Percentiles rank a stretch among this genome's conserved stretches.
Conservation (phyloP, 345 rosid genomes). For the Syzygium aqueum region DNA sequence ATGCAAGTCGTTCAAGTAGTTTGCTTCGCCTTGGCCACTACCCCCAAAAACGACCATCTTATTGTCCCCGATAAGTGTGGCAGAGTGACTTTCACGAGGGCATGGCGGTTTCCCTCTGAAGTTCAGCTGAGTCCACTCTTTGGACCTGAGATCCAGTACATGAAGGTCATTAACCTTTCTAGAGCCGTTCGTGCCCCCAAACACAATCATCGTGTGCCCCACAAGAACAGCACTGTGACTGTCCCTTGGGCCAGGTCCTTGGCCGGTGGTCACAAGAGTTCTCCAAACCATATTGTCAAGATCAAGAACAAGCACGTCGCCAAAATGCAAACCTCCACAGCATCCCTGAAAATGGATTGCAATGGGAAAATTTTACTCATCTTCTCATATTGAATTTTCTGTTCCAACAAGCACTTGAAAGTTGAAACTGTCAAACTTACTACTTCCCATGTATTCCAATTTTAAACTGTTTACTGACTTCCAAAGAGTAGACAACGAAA, state of each 20-base stretch:
- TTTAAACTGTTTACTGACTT: not conserved
- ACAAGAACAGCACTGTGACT: constrained; percentile 68
- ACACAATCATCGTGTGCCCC: constrained; percentile 48
- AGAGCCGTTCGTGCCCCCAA: constrained; percentile 68
- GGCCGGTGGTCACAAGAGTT: constrained; percentile 41
- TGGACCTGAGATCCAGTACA: constrained; percentile 39
- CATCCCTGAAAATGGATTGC: constrained; percentile 34
- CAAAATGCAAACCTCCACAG: constrained; percentile 64
- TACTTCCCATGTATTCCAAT: not conserved
- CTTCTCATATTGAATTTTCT: not conserved
- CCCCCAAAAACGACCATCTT: constrained; percentile 63
- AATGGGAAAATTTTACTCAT: not conserved
- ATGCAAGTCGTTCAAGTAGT: constrained; percentile 64
- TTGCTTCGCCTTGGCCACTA: constrained; percentile 74
- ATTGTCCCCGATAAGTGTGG: constrained; percentile 38
- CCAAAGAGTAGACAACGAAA: not conserved
- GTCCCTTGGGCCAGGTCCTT: constrained; percentile 70
- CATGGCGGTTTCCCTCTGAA: constrained; percentile 41
- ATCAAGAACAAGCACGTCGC: constrained; percentile 52
- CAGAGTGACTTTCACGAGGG: constrained; percentile 72
- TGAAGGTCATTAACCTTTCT: constrained; percentile 69
- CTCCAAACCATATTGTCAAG: constrained; percentile 47
- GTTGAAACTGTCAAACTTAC: not conserved
- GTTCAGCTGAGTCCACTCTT: constrained; percentile 45
- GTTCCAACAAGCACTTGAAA: not conserved